A percentile compares a stretch with the other conserved stretches of the same genome.
These are phyloP conservation scores for Pseudocercospora eumusae DNA, from an alignment of 2,329 filamentous ascomycete genomes.

Conservation along the genomic window DNA sequence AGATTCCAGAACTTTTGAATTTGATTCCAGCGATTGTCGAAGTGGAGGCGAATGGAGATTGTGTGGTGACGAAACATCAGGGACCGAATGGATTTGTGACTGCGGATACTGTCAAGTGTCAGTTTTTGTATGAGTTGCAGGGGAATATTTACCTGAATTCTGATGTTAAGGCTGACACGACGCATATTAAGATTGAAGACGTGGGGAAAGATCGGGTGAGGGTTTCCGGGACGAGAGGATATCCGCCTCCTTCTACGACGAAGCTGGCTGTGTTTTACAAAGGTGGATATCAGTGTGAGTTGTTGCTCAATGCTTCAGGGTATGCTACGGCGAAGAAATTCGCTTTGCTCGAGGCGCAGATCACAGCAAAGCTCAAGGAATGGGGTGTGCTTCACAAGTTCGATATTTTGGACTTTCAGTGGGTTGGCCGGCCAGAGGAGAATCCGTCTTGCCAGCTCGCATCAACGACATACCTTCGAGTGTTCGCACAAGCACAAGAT, in stretches of 20 bases:
- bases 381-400: conserved; percentile 32
- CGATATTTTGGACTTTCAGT: conserved; percentile 33
- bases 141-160: conserved; percentile 59
- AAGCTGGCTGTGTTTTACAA: conserved; percentile 51
- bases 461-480: conserved; percentile 45
- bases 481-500: conserved; percentile 41
- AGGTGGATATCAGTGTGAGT: conserved; percentile 50
- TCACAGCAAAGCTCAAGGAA: conserved; percentile 43
- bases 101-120: conserved; percentile 54
- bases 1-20: conserved; percentile 38
- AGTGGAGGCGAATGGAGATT: conserved; percentile 40
- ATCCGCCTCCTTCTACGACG: conserved; percentile 52
- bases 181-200: conserved; percentile 54
- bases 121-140: conserved; percentile 57
- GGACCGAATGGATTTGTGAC: conserved; percentile 42
- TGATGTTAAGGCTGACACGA: conserved; percentile 57
- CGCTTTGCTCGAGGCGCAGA: conserved; percentile 46
- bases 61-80: conserved; percentile 41
- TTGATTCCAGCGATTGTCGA: conserved; percentile 38
- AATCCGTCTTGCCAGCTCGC: conserved; percentile 46
- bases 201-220: conserved; percentile 51
- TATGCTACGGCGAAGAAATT: conserved; percentile 50
- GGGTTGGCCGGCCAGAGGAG: conserved; percentile 35
- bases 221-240: conserved; percentile 47
- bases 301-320: conserved; percentile 46